phyloP scores from a whole-genome alignment of 805 yeast species.

The Hagleromyces aurorensis region DNA sequence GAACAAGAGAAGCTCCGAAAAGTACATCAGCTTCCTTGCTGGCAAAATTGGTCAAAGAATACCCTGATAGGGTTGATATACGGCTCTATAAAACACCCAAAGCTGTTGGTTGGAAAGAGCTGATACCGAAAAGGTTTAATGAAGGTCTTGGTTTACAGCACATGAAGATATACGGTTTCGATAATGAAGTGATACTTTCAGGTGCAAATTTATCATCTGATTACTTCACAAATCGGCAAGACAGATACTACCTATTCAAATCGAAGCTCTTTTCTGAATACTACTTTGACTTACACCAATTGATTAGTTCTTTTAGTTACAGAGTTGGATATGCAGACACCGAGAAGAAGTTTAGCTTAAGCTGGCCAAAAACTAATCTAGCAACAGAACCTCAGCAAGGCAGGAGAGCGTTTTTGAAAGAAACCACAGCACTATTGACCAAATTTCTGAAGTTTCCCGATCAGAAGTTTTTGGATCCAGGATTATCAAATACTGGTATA shows the following conservation, averaged over 20 bases:
- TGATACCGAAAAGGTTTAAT: constrained; percentile 77
- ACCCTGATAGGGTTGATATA: constrained; percentile 59
- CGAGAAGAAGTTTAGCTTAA: constrained; percentile 44
- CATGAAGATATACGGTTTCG: constrained; percentile 95
- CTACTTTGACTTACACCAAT: constrained; percentile 60
- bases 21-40: constrained; percentile 70
- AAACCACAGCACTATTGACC: constrained; percentile 47
- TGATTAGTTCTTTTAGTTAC: constrained; percentile 66
- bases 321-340: constrained; percentile 42
- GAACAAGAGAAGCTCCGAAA: constrained; percentile 86
- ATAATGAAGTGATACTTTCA: constrained; percentile 74
- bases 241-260: constrained; percentile 73
- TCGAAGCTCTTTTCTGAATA: constrained; percentile 56
- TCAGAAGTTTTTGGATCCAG: no score
- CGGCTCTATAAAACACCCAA: constrained; percentile 89
- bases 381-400: constrained; percentile 61
- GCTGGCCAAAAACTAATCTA: constrained; percentile 67
- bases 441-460: constrained; percentile 47
- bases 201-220: constrained; percentile 92
- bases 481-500: no score
- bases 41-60: constrained; percentile 54
- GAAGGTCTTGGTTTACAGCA: constrained; percentile 93
- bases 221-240: constrained; percentile 92
- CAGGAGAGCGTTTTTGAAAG: constrained; percentile 42
- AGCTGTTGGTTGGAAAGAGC: constrained; percentile 55